Conservation (phyloP, 306 rosid genomes). For the Pterocarpus santalinus region DNA sequence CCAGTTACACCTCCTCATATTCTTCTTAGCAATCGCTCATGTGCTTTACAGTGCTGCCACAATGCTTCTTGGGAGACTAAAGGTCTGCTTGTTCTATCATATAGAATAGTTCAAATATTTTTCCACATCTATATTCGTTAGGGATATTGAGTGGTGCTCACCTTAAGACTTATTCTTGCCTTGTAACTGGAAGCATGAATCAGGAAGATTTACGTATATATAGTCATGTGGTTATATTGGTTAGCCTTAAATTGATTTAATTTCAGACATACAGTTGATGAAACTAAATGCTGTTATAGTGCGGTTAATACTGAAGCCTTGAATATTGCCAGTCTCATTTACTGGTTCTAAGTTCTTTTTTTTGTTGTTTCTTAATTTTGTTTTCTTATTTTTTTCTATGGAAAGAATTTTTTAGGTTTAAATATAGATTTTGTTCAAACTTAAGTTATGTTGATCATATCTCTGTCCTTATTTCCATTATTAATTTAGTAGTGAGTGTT, state of each 20-base stretch:
- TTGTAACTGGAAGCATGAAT: constrained; percentile 5
- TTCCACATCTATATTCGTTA: not conserved
- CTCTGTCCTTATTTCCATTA: not conserved
- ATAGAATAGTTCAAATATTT: constrained; percentile 19
- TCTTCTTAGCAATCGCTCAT: constrained; percentile 91
- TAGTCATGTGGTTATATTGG: not conserved
- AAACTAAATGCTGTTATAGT: not conserved
- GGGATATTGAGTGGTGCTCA: not conserved
- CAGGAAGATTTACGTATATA: not conserved
- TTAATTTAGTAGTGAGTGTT: not conserved
- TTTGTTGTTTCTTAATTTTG: not conserved
- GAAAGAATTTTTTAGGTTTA: too few species aligned
- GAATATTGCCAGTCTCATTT: not conserved
- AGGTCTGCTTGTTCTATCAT: constrained; percentile 56
- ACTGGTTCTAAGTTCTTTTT: not conserved
- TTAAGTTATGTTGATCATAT: not conserved
- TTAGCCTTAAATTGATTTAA: not conserved
- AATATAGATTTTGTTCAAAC: not conserved
- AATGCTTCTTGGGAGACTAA: constrained; percentile 97
- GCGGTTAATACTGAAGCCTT: not conserved
- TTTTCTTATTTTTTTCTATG: too few species aligned
- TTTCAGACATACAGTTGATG: not conserved
- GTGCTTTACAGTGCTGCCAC: constrained; percentile 88
- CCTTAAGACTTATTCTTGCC: not conserved
- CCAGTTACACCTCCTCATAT: constrained; percentile 93